Evolutionary conservation across 768 basidiomycete species (phyloP).

Genomic region (Leccinum subgranulosum): DNA sequence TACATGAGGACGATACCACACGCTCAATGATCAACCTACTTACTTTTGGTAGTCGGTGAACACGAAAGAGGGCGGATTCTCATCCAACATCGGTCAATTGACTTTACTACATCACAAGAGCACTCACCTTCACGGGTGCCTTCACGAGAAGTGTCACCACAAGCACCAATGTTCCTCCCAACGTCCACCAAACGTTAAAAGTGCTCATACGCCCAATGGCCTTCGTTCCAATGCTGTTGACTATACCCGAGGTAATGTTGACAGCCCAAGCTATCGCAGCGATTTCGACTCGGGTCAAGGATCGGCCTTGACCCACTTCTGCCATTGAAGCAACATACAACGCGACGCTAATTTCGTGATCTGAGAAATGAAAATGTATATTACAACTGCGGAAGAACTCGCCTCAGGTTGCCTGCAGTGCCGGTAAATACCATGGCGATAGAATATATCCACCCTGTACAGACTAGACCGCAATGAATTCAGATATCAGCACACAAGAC

Average conservation of each 20-base stretch:
- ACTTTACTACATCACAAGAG: neutral
- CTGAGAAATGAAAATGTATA: neutral
- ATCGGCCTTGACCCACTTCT: conserved; percentile 45
- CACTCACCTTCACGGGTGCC: conserved; percentile 46
- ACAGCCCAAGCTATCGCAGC: conserved; percentile 55
- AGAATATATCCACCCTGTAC: conserved; percentile 59
- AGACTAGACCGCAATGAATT: conserved; percentile 24
- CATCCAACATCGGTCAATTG: neutral
- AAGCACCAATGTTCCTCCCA: conserved; percentile 56
- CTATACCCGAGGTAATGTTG: conserved; percentile 50
- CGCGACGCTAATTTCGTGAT: conserved; percentile 37
- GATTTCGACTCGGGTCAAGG: conserved; percentile 46
- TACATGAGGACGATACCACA: neutral
- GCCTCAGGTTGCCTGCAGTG: conserved; percentile 57
- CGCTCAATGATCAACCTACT: conserved; percentile 5
- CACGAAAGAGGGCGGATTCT: conserved; percentile 53
- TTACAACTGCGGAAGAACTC: neutral
- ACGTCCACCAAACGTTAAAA: conserved; percentile 60
- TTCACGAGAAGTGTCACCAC: conserved; percentile 56
- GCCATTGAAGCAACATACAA: conserved; percentile 53
- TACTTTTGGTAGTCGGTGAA: conserved; percentile 58
- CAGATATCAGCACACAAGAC: neutral
- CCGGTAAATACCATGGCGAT: conserved; percentile 60
- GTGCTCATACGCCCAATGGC: conserved; percentile 54
- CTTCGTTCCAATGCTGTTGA: conserved; percentile 56